These are phyloP conservation scores for Trametes cinnabarina DNA, from an alignment of 768 basidiomycete genomes.

Conservation along the genomic window DNA sequence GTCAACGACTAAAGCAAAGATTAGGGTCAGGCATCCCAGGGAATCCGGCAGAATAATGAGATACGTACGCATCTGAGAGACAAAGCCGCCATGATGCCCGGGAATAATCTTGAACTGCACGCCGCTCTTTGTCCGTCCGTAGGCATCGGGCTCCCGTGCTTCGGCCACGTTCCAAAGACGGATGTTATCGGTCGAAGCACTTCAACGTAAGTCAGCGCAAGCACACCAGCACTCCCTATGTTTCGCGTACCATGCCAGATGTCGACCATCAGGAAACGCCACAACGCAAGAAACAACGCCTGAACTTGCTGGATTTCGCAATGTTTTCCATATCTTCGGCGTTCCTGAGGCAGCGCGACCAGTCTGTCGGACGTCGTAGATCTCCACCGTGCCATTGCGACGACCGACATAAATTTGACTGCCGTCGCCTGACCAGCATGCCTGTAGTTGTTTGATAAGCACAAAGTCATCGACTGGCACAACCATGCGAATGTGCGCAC, in stretches of 20 bases:
- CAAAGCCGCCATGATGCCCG: conserved; percentile 92
- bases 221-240: conserved; percentile 10
- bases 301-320: conserved; percentile 84
- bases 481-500: conserved; percentile 59
- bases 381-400: conserved; percentile 85
- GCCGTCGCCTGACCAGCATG: conserved; percentile 91
- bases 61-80: conserved; percentile 87
- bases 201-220: conserved; percentile 31
- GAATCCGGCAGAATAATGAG: background rate
- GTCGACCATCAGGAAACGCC: conserved; percentile 87
- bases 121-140: conserved; percentile 59
- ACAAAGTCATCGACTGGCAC: background rate
- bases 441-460: conserved; percentile 45
- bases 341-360: conserved; percentile 60
- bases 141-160: conserved; percentile 63
- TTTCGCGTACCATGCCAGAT: conserved; percentile 77
- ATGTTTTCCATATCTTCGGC: conserved; percentile 77
- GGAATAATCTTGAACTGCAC: conserved; percentile 93
- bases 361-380: conserved; percentile 90
- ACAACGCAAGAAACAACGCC: conserved; percentile 91
- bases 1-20: conserved; percentile 68
- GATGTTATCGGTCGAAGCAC: conserved; percentile 90
- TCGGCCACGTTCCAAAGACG: conserved; percentile 91
- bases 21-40: conserved; percentile 13
- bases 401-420: conserved; percentile 87